Base-by-base conservation (phyloP, 352 stramenopile genomes). In the Thalassiosira livingstoniorum region DNA sequence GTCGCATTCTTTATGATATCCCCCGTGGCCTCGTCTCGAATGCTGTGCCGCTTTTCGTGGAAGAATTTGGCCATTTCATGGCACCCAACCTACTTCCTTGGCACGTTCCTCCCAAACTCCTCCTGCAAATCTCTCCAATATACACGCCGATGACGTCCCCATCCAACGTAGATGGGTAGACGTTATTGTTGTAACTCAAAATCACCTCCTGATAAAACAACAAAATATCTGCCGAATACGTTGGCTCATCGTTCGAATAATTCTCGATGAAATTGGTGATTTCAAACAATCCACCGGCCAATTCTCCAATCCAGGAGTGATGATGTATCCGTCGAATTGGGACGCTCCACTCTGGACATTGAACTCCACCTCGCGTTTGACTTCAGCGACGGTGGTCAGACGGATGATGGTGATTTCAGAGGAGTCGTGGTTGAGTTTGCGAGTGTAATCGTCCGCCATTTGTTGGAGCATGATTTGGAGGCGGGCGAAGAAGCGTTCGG, bases 11-110 rank as follows among this genome's bases (percentile, higher is more conserved):
- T 62, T 10, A 62, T 27, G 54, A 62, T 37, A 29, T 29, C 18
- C 4, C 27, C 54, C 31, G 4, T 27, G 23, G 7, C 69, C n/a
- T n/a, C n/a, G 42, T 78, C 31, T 21, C 29, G 31, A 32, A 51
- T 69, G 11, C 21, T 31, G 34, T 58, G 75, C 11, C 57, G 55
- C 45, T 75, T 76, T 2, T 55, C 74, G 58, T 86, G 62, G 43
- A 89, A 83, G 62, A 70, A 83, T 15, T 21, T 35, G 10, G 83
- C 78, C 13, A 63, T 65, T 27, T 75, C 45, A n/a, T 64, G 76
- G 64, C 86, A 89, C 57, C 80, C 83, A 21, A 87, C 83, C 83
- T 78, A 89, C 2, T 78, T 89, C 39, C 65, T 29, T 0, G 83
- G 83, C 4, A 87, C 66, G 2, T 71, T 63, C 35, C 74, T 51